Base-by-base conservation (phyloP, 225 moss, liverwort and hornwort genomes). In the Pleurozium schreberi region DNA sequence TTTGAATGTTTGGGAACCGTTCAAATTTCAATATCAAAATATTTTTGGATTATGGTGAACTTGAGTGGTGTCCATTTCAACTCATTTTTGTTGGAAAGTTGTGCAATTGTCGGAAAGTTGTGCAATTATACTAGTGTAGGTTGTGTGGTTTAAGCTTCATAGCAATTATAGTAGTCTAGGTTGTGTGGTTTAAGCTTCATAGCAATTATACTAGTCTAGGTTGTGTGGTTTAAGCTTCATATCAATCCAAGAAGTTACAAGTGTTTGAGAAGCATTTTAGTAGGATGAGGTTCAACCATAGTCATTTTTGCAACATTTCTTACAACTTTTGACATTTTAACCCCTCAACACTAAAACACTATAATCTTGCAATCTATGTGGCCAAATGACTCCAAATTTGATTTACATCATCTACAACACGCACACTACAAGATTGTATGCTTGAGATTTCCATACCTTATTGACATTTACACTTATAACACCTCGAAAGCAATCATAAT, bases 171-270 rank as follows among this genome's bases (percentile, higher is more conserved):
- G n/a, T n/a, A n/a, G n/a, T n/a, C n/a, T n/a, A n/a, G n/a, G n/a
- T n/a, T n/a, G n/a, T n/a, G n/a, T n/a, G n/a, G n/a, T n/a, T n/a
- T n/a, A n/a, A n/a, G n/a, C n/a, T n/a, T n/a, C n/a, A n/a, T n/a
- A n/a, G n/a, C n/a, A n/a, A n/a, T n/a, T n/a, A n/a, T n/a, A n/a
- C 7, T 42, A 40, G 69, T 25, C 0, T 40, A 4, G 0, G 25
- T 20, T 40, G 25, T 42, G 3, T 4, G 4, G 2, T n/a, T 26
- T n/a, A 25, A 34, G 26, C 26, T 42, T 70, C 26, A 42, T 30
- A 18, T 18, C 11, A 30, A 47, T 74, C 18, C 4, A 47, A 73
- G 30, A 45, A 47, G 18, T 47, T 30, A 47, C 0, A 1, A 45
- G 6, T 30, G 11, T 3, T 0, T 45, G 3, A 28, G 1, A 73